A percentile compares a stretch with the other conserved stretches of the same genome.
Conservation (phyloP, 2,329 filamentous ascomycete species). For the Corniculantispora saksenae region DNA sequence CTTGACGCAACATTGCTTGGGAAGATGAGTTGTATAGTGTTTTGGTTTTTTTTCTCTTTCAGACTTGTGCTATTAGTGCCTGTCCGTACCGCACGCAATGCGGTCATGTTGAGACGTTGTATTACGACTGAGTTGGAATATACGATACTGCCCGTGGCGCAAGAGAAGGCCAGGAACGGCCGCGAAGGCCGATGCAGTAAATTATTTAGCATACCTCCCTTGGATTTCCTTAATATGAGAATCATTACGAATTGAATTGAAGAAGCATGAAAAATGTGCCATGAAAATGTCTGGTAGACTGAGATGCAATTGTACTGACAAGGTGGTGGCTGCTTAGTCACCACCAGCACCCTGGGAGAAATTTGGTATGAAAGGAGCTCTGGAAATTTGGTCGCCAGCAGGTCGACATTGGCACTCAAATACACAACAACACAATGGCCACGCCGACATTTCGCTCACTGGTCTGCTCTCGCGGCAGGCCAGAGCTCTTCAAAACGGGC, state of each 20-base stretch:
- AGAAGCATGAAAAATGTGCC: neutral
- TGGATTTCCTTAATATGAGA: slow-evolving; percentile 14
- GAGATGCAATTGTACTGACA: too few species aligned
- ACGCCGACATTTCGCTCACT: slow-evolving; percentile 40
- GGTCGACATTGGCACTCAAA: slow-evolving; percentile 3
- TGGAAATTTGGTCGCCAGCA: slow-evolving; percentile 1
- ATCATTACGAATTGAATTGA: neutral
- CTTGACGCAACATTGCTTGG: neutral
- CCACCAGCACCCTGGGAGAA: slow-evolving; percentile 8
- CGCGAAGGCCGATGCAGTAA: neutral
- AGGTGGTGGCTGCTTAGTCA: slow-evolving; percentile 13
- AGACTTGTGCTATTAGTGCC: slow-evolving; percentile 1
- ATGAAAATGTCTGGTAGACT: too few species aligned
- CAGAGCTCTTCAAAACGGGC: slow-evolving; percentile 35
- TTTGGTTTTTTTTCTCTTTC: neutral
- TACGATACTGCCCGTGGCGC: slow-evolving; percentile 11
- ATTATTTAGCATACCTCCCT: slow-evolving; percentile 11
- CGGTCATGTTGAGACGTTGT: slow-evolving; percentile 12
- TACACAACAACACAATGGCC: slow-evolving; percentile 34
- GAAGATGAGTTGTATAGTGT: slow-evolving; percentile 2
- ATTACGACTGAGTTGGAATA: slow-evolving; percentile 11
- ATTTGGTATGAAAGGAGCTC: slow-evolving; percentile 11
- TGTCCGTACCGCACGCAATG: neutral
- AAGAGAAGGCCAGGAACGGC: neutral
- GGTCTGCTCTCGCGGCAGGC: slow-evolving; percentile 36